A percentile compares a stretch with the other conserved stretches of the same genome.
Evolutionary conservation across 768 basidiomycete genomes (phyloP).

Genomic region (Boletus vinaceobasis): DNA sequence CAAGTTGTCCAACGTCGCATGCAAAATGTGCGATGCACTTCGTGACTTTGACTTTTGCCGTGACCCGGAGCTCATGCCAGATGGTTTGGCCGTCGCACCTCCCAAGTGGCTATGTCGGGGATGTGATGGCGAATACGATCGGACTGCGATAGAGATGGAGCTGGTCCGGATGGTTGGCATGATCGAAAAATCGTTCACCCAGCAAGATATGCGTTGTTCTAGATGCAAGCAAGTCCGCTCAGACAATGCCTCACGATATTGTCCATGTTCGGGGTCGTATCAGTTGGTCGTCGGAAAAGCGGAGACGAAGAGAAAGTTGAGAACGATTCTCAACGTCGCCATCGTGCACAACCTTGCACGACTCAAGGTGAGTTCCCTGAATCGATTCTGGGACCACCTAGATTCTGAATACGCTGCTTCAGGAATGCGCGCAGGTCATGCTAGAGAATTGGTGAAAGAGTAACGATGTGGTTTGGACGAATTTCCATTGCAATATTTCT

Average conservation of each 20-base stretch:
- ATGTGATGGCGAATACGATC: conserved; percentile 87
- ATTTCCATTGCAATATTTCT: neutral
- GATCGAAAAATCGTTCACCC: conserved; percentile 71
- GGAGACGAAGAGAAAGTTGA: conserved; percentile 67
- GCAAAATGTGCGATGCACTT: conserved; percentile 78
- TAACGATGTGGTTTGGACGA: neutral
- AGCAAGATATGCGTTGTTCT: conserved; percentile 85
- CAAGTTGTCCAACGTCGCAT: conserved; percentile 82
- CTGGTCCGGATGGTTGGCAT: conserved; percentile 73
- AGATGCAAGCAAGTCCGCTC: conserved; percentile 91
- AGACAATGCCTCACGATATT: conserved; percentile 82
- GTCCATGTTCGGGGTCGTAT: conserved; percentile 86
- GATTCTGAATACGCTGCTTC: neutral
- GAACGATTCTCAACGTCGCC: conserved; percentile 82
- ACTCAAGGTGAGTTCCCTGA: conserved; percentile 51
- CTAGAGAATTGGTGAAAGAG: conserved; percentile 35
- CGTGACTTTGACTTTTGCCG: conserved; percentile 96
- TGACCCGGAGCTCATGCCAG: conserved; percentile 77
- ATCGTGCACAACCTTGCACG: conserved; percentile 65
- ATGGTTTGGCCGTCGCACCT: conserved; percentile 43
- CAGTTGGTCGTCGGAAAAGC: conserved; percentile 66
- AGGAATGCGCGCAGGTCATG: conserved; percentile 41
- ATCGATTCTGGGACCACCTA: neutral
- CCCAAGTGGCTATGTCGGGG: conserved; percentile 64
- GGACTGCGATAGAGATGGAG: conserved; percentile 80